Conservation (phyloP, 139 green algal genomes). For the Chlamydomonas schloesseri region DNA sequence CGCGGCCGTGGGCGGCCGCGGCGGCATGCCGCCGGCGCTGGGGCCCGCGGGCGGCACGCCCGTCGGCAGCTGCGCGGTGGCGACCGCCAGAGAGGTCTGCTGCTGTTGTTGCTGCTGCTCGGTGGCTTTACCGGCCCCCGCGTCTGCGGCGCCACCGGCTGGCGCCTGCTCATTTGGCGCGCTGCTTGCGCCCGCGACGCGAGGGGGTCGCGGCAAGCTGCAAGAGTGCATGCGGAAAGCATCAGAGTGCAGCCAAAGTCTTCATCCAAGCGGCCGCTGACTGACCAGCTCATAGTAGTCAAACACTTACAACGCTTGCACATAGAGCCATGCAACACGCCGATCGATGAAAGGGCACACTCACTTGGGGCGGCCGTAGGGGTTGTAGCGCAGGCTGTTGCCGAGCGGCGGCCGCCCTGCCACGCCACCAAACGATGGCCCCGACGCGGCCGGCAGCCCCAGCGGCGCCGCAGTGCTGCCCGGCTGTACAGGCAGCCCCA, state of each 20-base stretch:
- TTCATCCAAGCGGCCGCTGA: too few relatives aligned
- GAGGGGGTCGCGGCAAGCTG: too few relatives aligned
- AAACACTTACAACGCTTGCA: too few relatives aligned
- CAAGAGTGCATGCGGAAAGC: too few relatives aligned
- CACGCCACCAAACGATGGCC: not conserved
- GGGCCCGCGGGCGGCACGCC: too few relatives aligned
- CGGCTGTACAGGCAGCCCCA: not conserved
- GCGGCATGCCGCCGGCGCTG: not conserved
- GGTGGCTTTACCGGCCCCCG: not conserved
- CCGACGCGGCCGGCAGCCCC: not conserved
- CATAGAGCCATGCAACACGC: too few relatives aligned
- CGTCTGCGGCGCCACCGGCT: too few relatives aligned
- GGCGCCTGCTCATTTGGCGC: too few relatives aligned
- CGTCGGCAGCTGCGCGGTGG: not conserved
- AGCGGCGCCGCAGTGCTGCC: not conserved
- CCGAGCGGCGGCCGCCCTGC: not conserved
- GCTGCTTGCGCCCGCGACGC: too few relatives aligned
- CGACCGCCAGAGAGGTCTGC: not conserved
- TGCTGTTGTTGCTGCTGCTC: not conserved
- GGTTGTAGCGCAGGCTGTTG: not conserved
- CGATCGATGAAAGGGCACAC: too few relatives aligned
- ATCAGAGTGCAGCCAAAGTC: too few relatives aligned
- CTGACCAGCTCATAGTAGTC: too few relatives aligned
- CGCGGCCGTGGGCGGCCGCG: not conserved
- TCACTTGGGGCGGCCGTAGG: slow-evolving; percentile 13